phyloP scores from a whole-genome alignment of 305 asterid genomes.

The Solanum aculeatissimum region DNA sequence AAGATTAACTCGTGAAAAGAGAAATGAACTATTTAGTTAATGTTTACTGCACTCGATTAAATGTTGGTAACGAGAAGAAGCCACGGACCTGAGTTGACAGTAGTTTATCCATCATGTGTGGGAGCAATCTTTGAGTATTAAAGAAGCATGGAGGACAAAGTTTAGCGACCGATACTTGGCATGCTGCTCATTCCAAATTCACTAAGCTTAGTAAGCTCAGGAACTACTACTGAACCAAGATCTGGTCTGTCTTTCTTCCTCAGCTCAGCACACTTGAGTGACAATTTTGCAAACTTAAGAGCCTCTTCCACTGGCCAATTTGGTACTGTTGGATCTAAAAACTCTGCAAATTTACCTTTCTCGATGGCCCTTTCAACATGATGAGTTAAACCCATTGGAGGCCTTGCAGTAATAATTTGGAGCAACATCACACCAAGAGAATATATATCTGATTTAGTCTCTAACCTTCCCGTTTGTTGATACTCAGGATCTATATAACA shows the following conservation, averaged over 20 bases:
- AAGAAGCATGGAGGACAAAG: neutral
- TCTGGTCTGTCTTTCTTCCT: constrained; percentile 57
- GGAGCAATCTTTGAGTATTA: neutral
- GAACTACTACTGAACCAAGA: constrained; percentile 39
- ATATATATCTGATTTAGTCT: constrained; percentile 60
- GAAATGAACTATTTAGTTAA: neutral
- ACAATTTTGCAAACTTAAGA: constrained; percentile 28
- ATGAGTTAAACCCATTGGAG: constrained; percentile 67
- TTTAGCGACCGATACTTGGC: neutral
- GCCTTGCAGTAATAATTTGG: constrained; percentile 60
- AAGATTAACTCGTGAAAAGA: neutral
- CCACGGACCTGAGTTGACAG: neutral
- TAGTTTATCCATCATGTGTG: neutral
- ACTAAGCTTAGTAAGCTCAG: constrained; percentile 38
- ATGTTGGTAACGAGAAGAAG: neutral
- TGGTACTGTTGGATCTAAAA: constrained; percentile 50
- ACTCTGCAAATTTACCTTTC: constrained; percentile 29
- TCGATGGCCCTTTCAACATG: constrained; percentile 45
- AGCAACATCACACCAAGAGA: constrained; percentile 52
- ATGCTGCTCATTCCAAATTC: constrained; percentile 26
- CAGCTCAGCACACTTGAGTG: constrained; percentile 45
- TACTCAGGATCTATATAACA: constrained; percentile 71
- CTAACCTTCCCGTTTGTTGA: constrained; percentile 55
- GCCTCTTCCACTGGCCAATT: constrained; percentile 63
- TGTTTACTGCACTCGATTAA: neutral